phyloP scores from a whole-genome alignment of 305 asterid species.

The Stenogyne calaminthoides region DNA sequence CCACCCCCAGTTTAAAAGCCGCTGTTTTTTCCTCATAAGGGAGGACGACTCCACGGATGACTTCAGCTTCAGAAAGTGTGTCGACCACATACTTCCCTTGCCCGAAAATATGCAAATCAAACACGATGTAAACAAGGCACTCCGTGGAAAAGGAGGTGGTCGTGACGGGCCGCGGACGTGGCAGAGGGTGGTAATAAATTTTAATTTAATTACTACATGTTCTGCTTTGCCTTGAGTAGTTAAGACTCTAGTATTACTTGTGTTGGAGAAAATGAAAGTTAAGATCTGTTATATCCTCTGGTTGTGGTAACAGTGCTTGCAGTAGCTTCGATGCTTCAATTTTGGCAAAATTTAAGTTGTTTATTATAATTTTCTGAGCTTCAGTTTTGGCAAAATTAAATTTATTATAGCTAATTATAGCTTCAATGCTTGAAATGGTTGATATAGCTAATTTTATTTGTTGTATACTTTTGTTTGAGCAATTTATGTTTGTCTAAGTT shows the following conservation, averaged over 20 bases:
- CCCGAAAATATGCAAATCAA: conserved; percentile 83
- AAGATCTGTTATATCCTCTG: background rate
- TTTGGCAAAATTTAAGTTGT: conserved; percentile 9
- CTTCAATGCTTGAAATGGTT: no score
- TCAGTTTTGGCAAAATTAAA: no score
- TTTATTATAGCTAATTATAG: no score
- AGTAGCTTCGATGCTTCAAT: background rate
- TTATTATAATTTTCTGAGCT: background rate
- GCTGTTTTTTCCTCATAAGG: conserved; percentile 84
- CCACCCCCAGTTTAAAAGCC: conserved; percentile 83
- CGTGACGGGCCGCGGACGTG: conserved; percentile 59
- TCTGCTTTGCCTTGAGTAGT: background rate
- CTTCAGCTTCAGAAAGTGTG: conserved; percentile 95
- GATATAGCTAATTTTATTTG: background rate
- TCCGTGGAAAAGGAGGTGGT: conserved; percentile 65
- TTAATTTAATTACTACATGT: background rate
- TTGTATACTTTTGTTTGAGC: background rate
- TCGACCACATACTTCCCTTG: conserved; percentile 70
- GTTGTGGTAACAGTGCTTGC: conserved; percentile 11
- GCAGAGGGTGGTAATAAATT: conserved; percentile 51
- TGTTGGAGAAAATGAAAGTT: background rate
- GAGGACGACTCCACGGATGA: conserved; percentile 76
- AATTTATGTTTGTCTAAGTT: background rate
- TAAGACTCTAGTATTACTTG: background rate
- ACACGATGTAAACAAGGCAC: conserved; percentile 58